Evolutionary conservation across 1,284 basidiomycete genomes (phyloP).

Genomic region (Moniliella sp.): DNA sequence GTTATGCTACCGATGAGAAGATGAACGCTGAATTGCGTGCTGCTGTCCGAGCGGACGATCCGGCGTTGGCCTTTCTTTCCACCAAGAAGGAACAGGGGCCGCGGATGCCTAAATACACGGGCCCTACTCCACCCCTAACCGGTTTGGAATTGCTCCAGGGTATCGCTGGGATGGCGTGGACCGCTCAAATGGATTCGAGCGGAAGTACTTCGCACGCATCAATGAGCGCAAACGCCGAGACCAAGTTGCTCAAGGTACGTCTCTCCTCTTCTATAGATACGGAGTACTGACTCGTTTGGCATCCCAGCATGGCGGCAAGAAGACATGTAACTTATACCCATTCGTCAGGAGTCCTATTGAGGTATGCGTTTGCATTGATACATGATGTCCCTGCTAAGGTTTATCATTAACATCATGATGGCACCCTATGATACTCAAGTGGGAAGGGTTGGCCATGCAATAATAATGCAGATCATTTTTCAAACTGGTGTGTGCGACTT

Average conservation of each 20-base stretch:
- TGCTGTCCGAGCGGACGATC: slow-evolving; percentile 74
- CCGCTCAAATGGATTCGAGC: slow-evolving; percentile 79
- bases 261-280: too few relatives aligned
- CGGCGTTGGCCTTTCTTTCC: slow-evolving; percentile 71
- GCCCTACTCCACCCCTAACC: slow-evolving; percentile 76
- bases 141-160: slow-evolving; percentile 79
- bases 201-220: slow-evolving; percentile 40
- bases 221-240: slow-evolving; percentile 4
- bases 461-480: too few relatives aligned
- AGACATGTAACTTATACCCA: too few relatives aligned
- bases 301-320: too few relatives aligned
- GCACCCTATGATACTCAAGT: too few relatives aligned
- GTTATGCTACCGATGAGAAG: slow-evolving; percentile 55
- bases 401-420: too few relatives aligned
- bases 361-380: too few relatives aligned
- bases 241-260: slow-evolving; percentile 7
- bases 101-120: slow-evolving; percentile 58
- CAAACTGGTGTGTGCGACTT: too few relatives aligned
- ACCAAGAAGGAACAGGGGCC: slow-evolving; percentile 48
- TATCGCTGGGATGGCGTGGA: slow-evolving; percentile 63
- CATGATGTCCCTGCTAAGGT: too few relatives aligned
- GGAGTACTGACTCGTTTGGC: too few relatives aligned
- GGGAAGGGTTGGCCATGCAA: too few relatives aligned
- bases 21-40: slow-evolving; percentile 62
- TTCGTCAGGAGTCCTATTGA: too few relatives aligned